These are phyloP conservation scores for Coniferiporia sulphurascens DNA, from an alignment of 1,284 basidiomycete species.

Conservation along the genomic window DNA sequence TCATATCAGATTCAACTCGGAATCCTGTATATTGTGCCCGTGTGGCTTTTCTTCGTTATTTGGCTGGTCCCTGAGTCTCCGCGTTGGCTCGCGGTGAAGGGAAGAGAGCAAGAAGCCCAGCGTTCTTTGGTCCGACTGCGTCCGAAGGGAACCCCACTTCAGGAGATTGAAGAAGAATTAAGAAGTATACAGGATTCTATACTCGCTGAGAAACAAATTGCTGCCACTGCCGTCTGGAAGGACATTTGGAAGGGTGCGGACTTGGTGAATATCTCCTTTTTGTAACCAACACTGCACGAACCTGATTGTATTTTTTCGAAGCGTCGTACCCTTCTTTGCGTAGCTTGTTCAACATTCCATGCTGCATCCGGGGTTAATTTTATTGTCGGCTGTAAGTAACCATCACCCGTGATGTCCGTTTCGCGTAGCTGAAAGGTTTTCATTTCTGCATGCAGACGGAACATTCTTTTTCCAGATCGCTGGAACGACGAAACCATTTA, in stretches of 20 bases:
- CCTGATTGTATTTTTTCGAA: not conserved
- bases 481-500: conserved; percentile 18
- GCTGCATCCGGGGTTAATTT: conserved; percentile 18
- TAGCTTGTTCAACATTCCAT: conserved; percentile 19
- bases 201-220: conserved; percentile 7
- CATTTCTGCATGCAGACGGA: conserved; percentile 3
- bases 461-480: conserved; percentile 21
- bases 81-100: conserved; percentile 19
- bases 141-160: conserved; percentile 9
- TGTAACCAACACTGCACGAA: not conserved
- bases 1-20: conserved; percentile 19
- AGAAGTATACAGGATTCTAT: conserved; percentile 16
- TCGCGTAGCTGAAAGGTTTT: not conserved
- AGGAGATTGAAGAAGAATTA: conserved; percentile 18
- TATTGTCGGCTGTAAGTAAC: conserved; percentile 11
- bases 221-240: conserved; percentile 8
- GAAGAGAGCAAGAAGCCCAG: conserved; percentile 13
- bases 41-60: conserved; percentile 17
- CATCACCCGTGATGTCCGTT: not conserved
- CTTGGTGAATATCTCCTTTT: conserved; percentile 7
- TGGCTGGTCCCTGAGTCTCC: conserved; percentile 20
- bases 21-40: conserved; percentile 19
- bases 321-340: conserved; percentile 20
- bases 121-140: conserved; percentile 13
- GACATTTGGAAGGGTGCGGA: conserved; percentile 21